phyloP scores from a whole-genome alignment of 1,284 basidiomycete species.

The Puccinia coronata region DNA sequence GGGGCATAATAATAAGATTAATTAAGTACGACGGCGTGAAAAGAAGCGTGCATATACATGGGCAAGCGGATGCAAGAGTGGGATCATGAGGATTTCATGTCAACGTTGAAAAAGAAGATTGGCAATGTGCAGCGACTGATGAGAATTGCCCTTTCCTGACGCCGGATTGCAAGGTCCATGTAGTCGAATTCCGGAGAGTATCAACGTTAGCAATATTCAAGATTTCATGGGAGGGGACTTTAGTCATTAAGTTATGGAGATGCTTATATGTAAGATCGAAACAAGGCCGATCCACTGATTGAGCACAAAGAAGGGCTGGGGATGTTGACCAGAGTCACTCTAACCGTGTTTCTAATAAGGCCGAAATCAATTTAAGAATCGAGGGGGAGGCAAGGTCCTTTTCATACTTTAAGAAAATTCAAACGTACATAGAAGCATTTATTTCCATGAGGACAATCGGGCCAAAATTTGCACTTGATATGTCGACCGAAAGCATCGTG shows the following conservation, averaged over 20 bases:
- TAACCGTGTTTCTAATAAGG: constrained; percentile 9
- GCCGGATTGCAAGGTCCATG: not conserved
- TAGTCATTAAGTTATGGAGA: not conserved
- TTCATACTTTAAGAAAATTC: too few species aligned
- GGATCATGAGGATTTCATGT: not conserved
- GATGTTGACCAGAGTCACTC: not conserved
- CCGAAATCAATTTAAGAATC: not conserved
- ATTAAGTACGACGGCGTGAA: not conserved
- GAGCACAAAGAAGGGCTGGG: not conserved
- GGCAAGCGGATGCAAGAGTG: not conserved
- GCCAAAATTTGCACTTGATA: constrained; percentile 48
- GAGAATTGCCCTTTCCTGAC: not conserved
- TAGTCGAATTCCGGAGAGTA: not conserved
- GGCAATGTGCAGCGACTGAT: too few species aligned
- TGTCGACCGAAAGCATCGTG: constrained; percentile 41
- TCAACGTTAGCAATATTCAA: not conserved
- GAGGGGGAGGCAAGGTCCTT: too few species aligned
- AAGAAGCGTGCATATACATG: too few species aligned
- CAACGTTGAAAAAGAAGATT: too few species aligned
- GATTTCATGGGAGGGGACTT: not conserved
- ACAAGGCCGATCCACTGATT: not conserved
- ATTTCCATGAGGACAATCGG: constrained; percentile 45
- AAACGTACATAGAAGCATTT: constrained; percentile 46
- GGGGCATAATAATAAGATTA: not conserved
- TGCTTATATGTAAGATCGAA: not conserved